Base-by-base conservation (phyloP, 805 yeast species). In the Sporopachydermia lactativora region DNA sequence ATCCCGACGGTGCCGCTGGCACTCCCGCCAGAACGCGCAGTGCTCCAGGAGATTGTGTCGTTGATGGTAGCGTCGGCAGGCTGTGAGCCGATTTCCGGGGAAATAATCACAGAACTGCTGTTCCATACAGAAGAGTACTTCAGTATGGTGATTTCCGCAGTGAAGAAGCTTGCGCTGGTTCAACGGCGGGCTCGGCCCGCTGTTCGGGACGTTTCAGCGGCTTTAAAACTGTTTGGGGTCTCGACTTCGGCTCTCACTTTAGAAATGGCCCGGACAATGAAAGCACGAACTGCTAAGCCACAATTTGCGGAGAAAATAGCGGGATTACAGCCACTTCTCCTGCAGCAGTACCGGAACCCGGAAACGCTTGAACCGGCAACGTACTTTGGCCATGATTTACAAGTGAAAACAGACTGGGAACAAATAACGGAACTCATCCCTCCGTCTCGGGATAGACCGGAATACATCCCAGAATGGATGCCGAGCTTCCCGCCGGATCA, bases 401-500 rank as follows among this genome's bases (percentile, higher is more conserved):
- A 24, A 24, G 31, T 24, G 31, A 24, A 24, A n/a, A 8, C 8
- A 24, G 31, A 24, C n/a, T 24, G 31, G 31, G 31, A 24, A n/a
- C 31, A 24, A 24, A 24, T 24, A 8, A 24, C 31, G 8, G 31
- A 24, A 24, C 31, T 24, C 13, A 24, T 24, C 8, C 31, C 31
- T 24, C 31, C 31, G 8, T 24, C 31, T n/a, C 31, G 64, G 16
- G 52, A 57, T 18, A 47, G 57, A 31, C 61, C 61, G 38, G 53
- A 55, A 3, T 73, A 73, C 44, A 68, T 83, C 4, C 94, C 94
- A 0, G 53, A 61, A 4, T 86, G 86, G 77, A 61, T 89, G 49
- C 98, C 98, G 0, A 75, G 75, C 8, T 66, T 89, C 18, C 98
- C 98, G 1, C 95, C 97, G 0, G 95, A 85, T 51, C 94, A 88